These are phyloP conservation scores for Coniochaeta hoffmannii DNA, from an alignment of 2,329 filamentous ascomycete genomes.

Conservation along the genomic window DNA sequence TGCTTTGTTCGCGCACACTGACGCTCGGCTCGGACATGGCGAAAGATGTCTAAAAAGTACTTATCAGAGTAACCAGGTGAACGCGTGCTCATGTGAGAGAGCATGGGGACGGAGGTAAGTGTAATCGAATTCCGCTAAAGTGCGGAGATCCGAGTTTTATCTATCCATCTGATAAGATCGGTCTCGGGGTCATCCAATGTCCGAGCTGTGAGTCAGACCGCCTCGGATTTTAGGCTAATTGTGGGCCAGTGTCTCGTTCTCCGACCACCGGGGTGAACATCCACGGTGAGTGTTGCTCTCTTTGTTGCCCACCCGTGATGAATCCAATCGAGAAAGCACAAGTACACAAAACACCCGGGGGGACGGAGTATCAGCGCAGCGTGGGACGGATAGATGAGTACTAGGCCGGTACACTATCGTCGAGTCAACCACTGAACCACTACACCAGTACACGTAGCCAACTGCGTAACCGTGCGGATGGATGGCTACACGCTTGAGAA, in stretches of 20 bases:
- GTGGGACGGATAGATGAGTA: too few species aligned
- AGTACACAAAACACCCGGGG: too few species aligned
- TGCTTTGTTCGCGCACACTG: conserved; percentile 10
- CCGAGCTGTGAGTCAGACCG: conserved; percentile 40
- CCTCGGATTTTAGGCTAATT: conserved; percentile 15
- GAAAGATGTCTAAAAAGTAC: not conserved
- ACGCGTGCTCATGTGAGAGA: conserved; percentile 7
- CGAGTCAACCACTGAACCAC: too few species aligned
- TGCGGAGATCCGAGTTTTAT: conserved; percentile 8
- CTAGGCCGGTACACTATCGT: too few species aligned
- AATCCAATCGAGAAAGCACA: too few species aligned
- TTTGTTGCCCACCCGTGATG: not conserved
- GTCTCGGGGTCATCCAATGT: conserved; percentile 35
- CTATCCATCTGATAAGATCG: conserved; percentile 14
- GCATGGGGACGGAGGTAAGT: not conserved
- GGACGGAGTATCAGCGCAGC: too few species aligned
- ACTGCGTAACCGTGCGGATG: too few species aligned
- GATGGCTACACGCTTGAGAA: too few species aligned
- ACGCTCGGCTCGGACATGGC: conserved; percentile 19
- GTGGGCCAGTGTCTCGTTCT: not conserved
- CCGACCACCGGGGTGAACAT: conserved; percentile 33
- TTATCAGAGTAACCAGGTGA: not conserved
- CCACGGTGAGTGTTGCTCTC: too few species aligned
- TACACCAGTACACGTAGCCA: too few species aligned
- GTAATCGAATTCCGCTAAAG: not conserved